Conservation (phyloP, 768 basidiomycete species). For the Tylopilus plumbeoviolaceoides region DNA sequence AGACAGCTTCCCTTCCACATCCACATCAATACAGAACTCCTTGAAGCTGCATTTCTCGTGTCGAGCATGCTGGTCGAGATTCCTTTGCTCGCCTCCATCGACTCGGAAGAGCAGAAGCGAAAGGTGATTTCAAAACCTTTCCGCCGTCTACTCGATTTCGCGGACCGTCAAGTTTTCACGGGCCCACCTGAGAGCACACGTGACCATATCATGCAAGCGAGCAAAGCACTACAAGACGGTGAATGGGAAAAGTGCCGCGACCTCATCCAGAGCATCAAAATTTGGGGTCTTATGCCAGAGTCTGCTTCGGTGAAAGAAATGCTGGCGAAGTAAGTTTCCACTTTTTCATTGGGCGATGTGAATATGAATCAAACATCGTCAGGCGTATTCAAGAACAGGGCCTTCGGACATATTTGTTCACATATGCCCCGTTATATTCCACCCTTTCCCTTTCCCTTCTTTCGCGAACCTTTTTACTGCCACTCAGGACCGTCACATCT, state of each 20-base stretch:
- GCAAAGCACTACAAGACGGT: slow-evolving; percentile 92
- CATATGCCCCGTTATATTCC: slow-evolving; percentile 88
- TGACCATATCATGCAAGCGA: slow-evolving; percentile 99
- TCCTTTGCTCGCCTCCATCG: slow-evolving; percentile 89
- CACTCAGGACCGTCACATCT: slow-evolving; percentile 68
- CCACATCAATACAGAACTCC: slow-evolving; percentile 97
- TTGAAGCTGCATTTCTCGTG: slow-evolving; percentile 96
- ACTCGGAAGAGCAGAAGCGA: slow-evolving; percentile 90
- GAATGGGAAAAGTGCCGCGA: slow-evolving; percentile 97
- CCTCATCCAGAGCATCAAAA: slow-evolving; percentile 92
- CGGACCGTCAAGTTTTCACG: slow-evolving; percentile 95
- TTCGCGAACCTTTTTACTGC: slow-evolving; percentile 82
- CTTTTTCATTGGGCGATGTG: background rate
- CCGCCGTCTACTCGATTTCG: slow-evolving; percentile 91
- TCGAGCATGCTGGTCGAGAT: slow-evolving; percentile 99
- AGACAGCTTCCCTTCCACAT: slow-evolving; percentile 98
- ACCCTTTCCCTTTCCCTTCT: slow-evolving; percentile 86
- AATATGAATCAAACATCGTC: slow-evolving; percentile 7
- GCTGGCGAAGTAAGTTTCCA: slow-evolving; percentile 71
- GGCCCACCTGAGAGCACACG: slow-evolving; percentile 98
- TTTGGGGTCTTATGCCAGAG: slow-evolving; percentile 97
- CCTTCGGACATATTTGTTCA: slow-evolving; percentile 94
- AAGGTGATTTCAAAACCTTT: slow-evolving; percentile 96
- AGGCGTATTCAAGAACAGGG: slow-evolving; percentile 99
- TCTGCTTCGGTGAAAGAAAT: slow-evolving; percentile 85